Evolutionary conservation across 768 basidiomycete species (phyloP), one percentile per base, ranked within the genome.

Genomic region (Mycena rebaudengoi): DNA sequence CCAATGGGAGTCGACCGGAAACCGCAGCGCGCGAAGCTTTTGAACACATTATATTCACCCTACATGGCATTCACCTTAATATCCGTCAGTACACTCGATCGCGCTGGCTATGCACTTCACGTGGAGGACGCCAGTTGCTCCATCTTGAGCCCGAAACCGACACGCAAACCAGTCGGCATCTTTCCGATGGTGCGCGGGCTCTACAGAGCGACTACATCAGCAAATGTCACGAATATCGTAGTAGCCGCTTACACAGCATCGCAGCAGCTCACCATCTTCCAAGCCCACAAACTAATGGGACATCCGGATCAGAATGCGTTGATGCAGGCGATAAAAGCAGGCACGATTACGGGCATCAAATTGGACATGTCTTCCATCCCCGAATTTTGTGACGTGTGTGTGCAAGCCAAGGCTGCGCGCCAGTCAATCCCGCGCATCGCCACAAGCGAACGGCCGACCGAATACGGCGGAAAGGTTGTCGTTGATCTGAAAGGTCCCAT

Each of bases 31-130:
- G 45, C 73, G 14, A 67, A 65, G 20, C 61, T 76, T 23, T 46
- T 29, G 28, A 68, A 74, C 28, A 71, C 71, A 13, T 71, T 66
- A 37, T 76, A 74, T 54, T 68, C 70, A 26, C 74, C 75, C 13
- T 32, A 69, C 10, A 61, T 78, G 61, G 68, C 70, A 0, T 75
- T 69, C n/a, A n/a, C n/a, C n/a, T n/a, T n/a, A n/a, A n/a, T n/a
- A n/a, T n/a, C n/a, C n/a, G n/a, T n/a, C n/a, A 20, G 41, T 41
- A 76, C 74, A 14, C 71, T 77, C 20, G 66, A 67, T 44, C 10
- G 44, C 7, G 56, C 67, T 5, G 66, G 72, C 7, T 69, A 65
- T 50, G 28, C 30, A 37, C 14, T 70, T 13, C 23, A n/a, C 29
- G 65, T 73, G 21, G 55, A 67, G 18, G 60, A 63, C 29, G 54